Percentiles rank a stretch among this genome's conserved stretches.
Conservation (phyloP, 1,139 yeast species). For the Saccharomyces hybrid region DNA sequence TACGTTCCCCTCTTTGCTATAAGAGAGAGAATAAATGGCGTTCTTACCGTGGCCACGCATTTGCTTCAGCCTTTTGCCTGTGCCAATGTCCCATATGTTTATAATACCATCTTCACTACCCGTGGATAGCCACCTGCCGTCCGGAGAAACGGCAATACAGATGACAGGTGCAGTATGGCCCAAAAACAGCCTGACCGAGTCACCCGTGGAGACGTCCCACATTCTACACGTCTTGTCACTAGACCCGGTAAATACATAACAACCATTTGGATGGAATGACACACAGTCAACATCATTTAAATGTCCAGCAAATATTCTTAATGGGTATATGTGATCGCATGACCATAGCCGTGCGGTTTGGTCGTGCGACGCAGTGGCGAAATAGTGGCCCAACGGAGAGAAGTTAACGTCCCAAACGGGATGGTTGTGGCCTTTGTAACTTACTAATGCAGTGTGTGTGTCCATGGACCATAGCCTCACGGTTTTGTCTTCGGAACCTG, state of each 20-base stretch:
- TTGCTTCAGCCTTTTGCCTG: constrained; percentile 77
- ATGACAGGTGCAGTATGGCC: constrained; percentile 90
- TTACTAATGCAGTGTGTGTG: constrained; percentile 78
- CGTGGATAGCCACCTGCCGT: constrained; percentile 93
- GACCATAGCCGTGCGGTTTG: constrained; percentile 98
- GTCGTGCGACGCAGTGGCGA: constrained; percentile 95
- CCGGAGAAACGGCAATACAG: constrained; percentile 84
- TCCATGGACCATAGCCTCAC: constrained; percentile 93
- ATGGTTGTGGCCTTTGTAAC: constrained; percentile 93
- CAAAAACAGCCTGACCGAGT: constrained; percentile 81
- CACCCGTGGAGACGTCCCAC: constrained; percentile 95
- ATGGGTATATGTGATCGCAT: constrained; percentile 93
- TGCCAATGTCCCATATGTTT: constrained; percentile 90
- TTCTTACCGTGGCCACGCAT: constrained; percentile 88
- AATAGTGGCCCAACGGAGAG: constrained; percentile 93
- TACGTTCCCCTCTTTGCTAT: constrained; percentile 81
- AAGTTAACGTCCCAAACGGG: constrained; percentile 98
- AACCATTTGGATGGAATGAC: constrained; percentile 92
- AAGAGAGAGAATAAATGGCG: constrained; percentile 77
- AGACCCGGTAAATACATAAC: constrained; percentile 90
- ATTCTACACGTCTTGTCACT: constrained; percentile 91
- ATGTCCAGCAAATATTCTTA: constrained; percentile 95
- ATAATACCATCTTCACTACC: constrained; percentile 92
- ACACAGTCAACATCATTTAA: constrained; percentile 94
- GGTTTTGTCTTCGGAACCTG: constrained; percentile 87